A percentile compares a stretch with the other conserved stretches of the same genome.
phyloP scores from a whole-genome alignment of 345 rosid species.

The Citrus cavaleriei region DNA sequence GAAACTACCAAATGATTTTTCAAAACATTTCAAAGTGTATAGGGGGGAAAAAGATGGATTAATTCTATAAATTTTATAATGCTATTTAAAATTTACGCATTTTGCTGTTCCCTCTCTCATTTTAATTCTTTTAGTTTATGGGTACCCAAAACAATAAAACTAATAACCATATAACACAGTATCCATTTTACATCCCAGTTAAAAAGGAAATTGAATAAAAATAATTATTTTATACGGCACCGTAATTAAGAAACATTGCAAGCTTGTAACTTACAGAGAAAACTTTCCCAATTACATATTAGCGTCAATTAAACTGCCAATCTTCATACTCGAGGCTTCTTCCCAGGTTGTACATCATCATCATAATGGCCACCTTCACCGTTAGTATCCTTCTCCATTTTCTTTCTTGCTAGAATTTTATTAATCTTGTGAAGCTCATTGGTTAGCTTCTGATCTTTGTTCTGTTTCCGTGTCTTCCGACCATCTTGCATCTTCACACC shows the following conservation, averaged over 20 bases:
- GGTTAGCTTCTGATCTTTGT: constrained; percentile 91
- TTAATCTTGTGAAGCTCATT: constrained; percentile 90
- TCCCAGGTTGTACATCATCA: constrained; percentile 39
- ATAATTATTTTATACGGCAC: not conserved
- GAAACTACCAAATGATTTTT: no score
- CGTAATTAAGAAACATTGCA: not conserved
- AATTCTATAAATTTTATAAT: no score
- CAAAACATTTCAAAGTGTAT: no score
- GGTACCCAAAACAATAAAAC: not conserved
- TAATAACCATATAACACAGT: no score
- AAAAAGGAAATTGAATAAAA: not conserved
- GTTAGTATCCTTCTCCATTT: constrained; percentile 58
- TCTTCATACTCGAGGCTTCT: constrained; percentile 52
- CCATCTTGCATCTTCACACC: constrained; percentile 99
- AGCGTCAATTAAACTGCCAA: not conserved
- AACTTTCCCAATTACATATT: not conserved
- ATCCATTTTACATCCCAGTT: not conserved
- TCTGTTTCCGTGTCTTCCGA: constrained; percentile 88
- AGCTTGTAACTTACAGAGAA: not conserved
- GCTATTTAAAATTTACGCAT: no score
- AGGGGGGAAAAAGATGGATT: no score
- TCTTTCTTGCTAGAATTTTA: constrained; percentile 87
- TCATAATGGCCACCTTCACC: constrained; percentile 54
- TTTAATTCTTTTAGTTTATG: no score
- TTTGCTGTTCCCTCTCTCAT: no score